Evolutionary conservation across 192 early-diverging fungal genomes (phyloP).

Genomic region (Podila minutissima): DNA sequence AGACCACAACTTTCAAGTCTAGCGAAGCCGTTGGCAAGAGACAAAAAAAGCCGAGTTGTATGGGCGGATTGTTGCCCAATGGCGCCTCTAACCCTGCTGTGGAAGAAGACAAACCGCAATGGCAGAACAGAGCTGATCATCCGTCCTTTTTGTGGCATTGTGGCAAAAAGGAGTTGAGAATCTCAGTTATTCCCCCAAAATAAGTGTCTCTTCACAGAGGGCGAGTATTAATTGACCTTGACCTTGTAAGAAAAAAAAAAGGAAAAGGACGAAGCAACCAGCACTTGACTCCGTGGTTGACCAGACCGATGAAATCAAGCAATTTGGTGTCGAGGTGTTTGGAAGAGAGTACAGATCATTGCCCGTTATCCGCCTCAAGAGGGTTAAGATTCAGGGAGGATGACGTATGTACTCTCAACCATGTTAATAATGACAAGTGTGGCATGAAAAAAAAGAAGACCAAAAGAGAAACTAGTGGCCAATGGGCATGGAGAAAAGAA

Average conservation of each 20-base stretch:
- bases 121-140: background rate
- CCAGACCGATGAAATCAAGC: background rate
- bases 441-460: background rate
- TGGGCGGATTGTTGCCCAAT: background rate
- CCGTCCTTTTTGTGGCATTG: background rate
- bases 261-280: background rate
- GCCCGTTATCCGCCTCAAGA: conserved; percentile 2
- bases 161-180: background rate
- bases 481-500: background rate
- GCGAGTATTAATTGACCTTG: background rate
- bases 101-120: background rate
- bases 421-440: background rate
- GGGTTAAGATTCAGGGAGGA: conserved; percentile 7
- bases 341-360: background rate
- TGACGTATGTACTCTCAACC: background rate
- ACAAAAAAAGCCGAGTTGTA: background rate
- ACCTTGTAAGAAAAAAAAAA: background rate
- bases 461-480: background rate
- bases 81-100: conserved; percentile 1
- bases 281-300: background rate
- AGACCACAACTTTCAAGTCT: no score
- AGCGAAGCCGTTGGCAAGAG: background rate
- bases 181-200: conserved; percentile 2
- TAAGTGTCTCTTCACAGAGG: background rate
- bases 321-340: background rate